Percentiles rank a stretch among this genome's conserved stretches.
Evolutionary conservation across 331 rosid genomes (phyloP).

Genomic region (Pyrus hybrid): DNA sequence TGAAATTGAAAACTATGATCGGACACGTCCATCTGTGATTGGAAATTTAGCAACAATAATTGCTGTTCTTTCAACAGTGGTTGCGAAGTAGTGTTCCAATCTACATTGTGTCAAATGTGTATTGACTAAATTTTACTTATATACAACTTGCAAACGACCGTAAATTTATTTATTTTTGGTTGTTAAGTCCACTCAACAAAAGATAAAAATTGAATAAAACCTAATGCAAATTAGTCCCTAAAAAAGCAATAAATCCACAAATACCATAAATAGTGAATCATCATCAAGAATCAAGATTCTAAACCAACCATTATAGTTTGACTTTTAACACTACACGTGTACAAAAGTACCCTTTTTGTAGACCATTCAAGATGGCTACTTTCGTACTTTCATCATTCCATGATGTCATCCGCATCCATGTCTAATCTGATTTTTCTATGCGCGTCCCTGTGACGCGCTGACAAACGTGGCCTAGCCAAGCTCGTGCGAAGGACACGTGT

Average conservation of each 20-base stretch:
- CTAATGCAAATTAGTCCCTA: not conserved
- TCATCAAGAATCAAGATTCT: not conserved
- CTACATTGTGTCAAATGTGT: not conserved
- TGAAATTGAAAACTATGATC: no score
- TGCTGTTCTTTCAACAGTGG: no score
- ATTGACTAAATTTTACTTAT: not conserved
- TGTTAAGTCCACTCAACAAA: not conserved
- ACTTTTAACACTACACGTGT: not conserved
- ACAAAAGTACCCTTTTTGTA: not conserved
- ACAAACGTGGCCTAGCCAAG: not conserved
- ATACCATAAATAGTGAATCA: not conserved
- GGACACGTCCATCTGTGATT: no score
- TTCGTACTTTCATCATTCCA: not conserved
- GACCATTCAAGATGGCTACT: not conserved
- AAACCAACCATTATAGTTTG: not conserved
- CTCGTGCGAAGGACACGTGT: not conserved
- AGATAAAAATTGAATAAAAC: not conserved
- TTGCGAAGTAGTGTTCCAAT: no score
- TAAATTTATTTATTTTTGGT: no score
- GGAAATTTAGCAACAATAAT: rapidly evolving
- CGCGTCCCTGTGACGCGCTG: not conserved
- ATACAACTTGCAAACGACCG: not conserved
- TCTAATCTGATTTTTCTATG: not conserved
- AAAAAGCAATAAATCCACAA: not conserved
- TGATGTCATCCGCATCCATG: not conserved